Base-by-base conservation (phyloP, 2,329 filamentous ascomycete species). In the Aureobasidium sp. region DNA sequence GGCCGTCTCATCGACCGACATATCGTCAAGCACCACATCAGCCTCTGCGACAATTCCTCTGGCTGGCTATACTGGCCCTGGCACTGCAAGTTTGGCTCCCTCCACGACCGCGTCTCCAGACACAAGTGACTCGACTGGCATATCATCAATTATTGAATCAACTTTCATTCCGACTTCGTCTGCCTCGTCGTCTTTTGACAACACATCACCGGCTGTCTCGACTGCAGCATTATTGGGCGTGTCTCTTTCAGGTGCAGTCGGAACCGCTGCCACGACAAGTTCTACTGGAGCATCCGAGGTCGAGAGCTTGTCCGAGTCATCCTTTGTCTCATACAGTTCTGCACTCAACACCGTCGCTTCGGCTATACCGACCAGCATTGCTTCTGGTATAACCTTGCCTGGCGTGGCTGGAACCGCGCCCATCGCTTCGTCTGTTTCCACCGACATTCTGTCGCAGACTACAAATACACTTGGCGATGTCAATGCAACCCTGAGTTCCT, bases 381-480 rank as follows among this genome's bases (percentile, higher is more conserved):
- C 53, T 45, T 57, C 53, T 24, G 53, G 53, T 22, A 45, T 57
- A 45, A 45, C 40, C 15, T 37, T 57, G 39, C 40, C 53, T 24
- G 53, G 53, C 15, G 53, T 45, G 15, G 27, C 40, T 45, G 53
- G 53, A 57, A 57, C 53, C 22, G 53, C 53, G 37, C 42, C 54
- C 22, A 11, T 42, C 22, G 29, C 29, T 24, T 57, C 42, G 17
- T 31, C 27, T 31, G 37, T 29, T 11, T 45, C 54, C 19, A 39
- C 42, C 11, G 22, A 58, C 29, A 29, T n/a, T 39, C 14, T 33
- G 37, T 39, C 42, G n/a, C 54, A 48, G 14, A 48, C 54, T 9
- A 42, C 29, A n/a, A 47, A 37, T 5, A 37, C 31, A 44, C 8
- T 24, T 19, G 31, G 33, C 54, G 22, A 58, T 58, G 54, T 5